Evolutionary conservation across 805 yeast genomes (phyloP).

Genomic region (Wickerhamiella lipophila): DNA sequence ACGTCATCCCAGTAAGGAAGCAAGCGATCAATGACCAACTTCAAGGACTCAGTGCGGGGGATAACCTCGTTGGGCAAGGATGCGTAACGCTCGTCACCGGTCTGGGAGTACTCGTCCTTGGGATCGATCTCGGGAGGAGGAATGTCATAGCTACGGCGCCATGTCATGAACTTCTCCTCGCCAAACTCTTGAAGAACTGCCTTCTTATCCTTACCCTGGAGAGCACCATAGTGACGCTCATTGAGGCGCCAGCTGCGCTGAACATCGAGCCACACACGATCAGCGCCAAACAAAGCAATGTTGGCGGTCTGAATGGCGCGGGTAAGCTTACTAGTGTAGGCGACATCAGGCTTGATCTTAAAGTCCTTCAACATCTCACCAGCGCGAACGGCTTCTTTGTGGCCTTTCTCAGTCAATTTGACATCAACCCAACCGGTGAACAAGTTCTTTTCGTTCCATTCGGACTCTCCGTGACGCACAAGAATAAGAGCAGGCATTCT

Average conservation of each 20-base stretch:
- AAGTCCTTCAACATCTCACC: conserved; percentile 85
- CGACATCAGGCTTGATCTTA: conserved; percentile 69
- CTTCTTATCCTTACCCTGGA: conserved; percentile 97
- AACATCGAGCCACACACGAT: conserved; percentile 81
- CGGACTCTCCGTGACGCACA: conserved; percentile 98
- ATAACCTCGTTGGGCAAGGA: conserved; percentile 74
- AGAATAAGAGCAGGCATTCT: conserved; percentile 51
- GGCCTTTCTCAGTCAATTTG: conserved; percentile 68
- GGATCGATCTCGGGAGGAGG: conserved; percentile 87
- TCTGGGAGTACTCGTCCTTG: conserved; percentile 71
- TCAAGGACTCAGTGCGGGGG: conserved; percentile 90
- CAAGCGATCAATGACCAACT: conserved; percentile 88
- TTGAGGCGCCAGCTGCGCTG: conserved; percentile 95
- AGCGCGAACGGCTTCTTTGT: conserved; percentile 83
- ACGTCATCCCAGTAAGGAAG: conserved; percentile 95
- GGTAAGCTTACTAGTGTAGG: conserved; percentile 80
- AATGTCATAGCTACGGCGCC: conserved; percentile 95
- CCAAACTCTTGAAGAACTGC: conserved; percentile 80
- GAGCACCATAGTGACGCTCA: conserved; percentile 98
- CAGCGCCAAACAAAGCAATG: conserved; percentile 81
- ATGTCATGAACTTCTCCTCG: conserved; percentile 82
- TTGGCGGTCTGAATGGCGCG: conserved; percentile 97
- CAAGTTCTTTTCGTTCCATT: conserved; percentile 95
- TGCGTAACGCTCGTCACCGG: conserved; percentile 70
- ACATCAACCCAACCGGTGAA: conserved; percentile 99